Base-by-base conservation (phyloP, 768 basidiomycete species). In the Coprinopsis strossmayeri region DNA sequence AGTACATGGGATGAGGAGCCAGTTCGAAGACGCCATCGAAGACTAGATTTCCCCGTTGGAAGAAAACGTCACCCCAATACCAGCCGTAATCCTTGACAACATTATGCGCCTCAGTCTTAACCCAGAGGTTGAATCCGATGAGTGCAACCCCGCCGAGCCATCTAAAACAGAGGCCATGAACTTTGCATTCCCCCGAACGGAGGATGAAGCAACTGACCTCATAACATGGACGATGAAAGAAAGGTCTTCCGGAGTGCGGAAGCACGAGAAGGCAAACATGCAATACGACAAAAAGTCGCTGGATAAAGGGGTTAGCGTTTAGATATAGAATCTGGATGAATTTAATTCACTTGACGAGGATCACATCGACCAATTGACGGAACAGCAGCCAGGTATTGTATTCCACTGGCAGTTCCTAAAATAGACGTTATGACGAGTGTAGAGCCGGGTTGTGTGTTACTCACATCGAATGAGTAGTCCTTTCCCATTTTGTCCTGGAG, bases 1-100 rank as follows among this genome's bases (percentile, higher is more conserved):
- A 94, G 65, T 97, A 97, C 95, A 98, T 97, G 0, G 95, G 88
- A 60, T 91, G 90, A 1, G 89, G 88, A 3, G 90, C 87, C 34
- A 93, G 72, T 61, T 98, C 95, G 56, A 97, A 99, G 15, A 99
- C 95, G 13, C 96, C 96, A 62, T 99, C 95, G 59, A 99, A 99
- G 2, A 97, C 86, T 12, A 98, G 74, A 35, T 87, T 84, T 35
- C 90, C 90, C n/a, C 89, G 84, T 63, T 91, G 88, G 71, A 92
- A 91, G 69, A 92, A 92, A 49, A 83, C 83, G 56, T 92, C 90
- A 9, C 90, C 93, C 91, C 91, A 92, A 64, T 93, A 97, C 93
- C 92, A 97, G 13, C 93, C 94, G 56, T 95, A 97, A 60, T 97
- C 95, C 58, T 96, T 98, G 52, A 98, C 93, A 42, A 98, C 91